These are phyloP conservation scores for Sporothrix protearum DNA, from an alignment of 2,329 filamentous ascomycete genomes.

Conservation along the genomic window DNA sequence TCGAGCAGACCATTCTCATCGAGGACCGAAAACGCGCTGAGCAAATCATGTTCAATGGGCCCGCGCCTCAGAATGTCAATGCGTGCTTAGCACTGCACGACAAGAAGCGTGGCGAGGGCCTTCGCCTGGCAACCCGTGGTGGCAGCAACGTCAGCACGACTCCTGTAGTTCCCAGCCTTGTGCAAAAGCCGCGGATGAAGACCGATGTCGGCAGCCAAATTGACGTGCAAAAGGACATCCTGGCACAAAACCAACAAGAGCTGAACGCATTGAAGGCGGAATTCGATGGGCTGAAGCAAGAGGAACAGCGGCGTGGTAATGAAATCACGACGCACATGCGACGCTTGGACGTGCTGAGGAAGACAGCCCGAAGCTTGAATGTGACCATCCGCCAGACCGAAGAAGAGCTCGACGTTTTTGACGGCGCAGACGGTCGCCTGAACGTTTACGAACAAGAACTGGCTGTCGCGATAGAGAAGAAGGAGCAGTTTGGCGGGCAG, in stretches of 20 bases:
- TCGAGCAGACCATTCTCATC: slow-evolving; percentile 83
- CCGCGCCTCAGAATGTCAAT: slow-evolving; percentile 64
- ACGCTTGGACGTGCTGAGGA: slow-evolving; percentile 42
- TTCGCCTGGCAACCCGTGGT: slow-evolving; percentile 51
- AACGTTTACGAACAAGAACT: slow-evolving; percentile 58
- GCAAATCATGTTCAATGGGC: slow-evolving; percentile 62
- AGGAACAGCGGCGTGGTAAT: slow-evolving; percentile 47
- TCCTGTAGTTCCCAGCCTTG: slow-evolving; percentile 46
- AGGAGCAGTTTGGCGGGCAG: slow-evolving; percentile 51
- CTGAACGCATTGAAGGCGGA: slow-evolving; percentile 50
- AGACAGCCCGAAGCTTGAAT: slow-evolving; percentile 56
- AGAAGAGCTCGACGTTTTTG: slow-evolving; percentile 61
- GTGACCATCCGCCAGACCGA: slow-evolving; percentile 52
- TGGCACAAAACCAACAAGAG: slow-evolving; percentile 55
- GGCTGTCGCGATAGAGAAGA: slow-evolving; percentile 45
- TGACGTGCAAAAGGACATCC: slow-evolving; percentile 45
- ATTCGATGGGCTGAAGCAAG: slow-evolving; percentile 46
- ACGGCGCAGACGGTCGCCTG: slow-evolving; percentile 65
- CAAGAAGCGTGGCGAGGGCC: slow-evolving; percentile 54
- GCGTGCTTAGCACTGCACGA: slow-evolving; percentile 69
- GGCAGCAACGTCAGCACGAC: slow-evolving; percentile 38
- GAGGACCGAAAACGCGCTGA: slow-evolving; percentile 63
- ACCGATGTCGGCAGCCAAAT: slow-evolving; percentile 70
- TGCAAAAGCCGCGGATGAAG: slow-evolving; percentile 67
- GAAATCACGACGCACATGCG: slow-evolving; percentile 49